Evolutionary conservation across 345 rosid genomes (phyloP), one percentile per base, ranked within the genome.

Genomic region (Eucalyptus lansdowneana): DNA sequence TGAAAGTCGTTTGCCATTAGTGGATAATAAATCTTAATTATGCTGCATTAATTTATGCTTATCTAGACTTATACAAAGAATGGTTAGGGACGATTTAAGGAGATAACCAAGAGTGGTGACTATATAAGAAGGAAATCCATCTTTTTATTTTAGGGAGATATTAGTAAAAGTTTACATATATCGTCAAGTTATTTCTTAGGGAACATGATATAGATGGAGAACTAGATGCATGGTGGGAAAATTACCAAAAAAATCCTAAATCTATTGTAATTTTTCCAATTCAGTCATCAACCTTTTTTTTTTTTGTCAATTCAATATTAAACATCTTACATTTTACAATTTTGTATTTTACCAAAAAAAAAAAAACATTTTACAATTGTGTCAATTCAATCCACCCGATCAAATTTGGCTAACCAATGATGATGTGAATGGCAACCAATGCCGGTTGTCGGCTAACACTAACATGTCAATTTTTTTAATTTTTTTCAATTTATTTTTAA

Each of bases 401-500:
- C 21, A 51, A 51, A 51, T 51, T 51, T 51, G 21, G 8, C 54
- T 51, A 51, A 4, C 54, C 9, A 16, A 51, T 1, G 1, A 16
- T 51, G 21, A 51, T 51, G 21, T 51, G 54, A 16, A 51, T 51
- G 21, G 21, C 2, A 0, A 51, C 2, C 54, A 17, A 17, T 51
- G 54, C 4, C 0, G 4, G 0, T 1, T 51, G 2, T 51, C 0
- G 0, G 2, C 22, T 22, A 51, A 51, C 9, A 51, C 56, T 17
- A 51, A 51, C 56, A 7, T 51, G 56, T 51, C 22, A 51, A 51
- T 7, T 51, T 51, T 51, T 51, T 51, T 14, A 14, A 50, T 6
- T 6, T 16, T 16, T 51, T 51, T 16, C 1, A 16, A 15, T 50
- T 50, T 50, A 50, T 50, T 50, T 50, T 50, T 50, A 15, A 6